Evolutionary conservation across 2,329 filamentous ascomycete genomes (phyloP), one percentile per base, ranked within the genome.

Genomic region (Alternaria sp.): DNA sequence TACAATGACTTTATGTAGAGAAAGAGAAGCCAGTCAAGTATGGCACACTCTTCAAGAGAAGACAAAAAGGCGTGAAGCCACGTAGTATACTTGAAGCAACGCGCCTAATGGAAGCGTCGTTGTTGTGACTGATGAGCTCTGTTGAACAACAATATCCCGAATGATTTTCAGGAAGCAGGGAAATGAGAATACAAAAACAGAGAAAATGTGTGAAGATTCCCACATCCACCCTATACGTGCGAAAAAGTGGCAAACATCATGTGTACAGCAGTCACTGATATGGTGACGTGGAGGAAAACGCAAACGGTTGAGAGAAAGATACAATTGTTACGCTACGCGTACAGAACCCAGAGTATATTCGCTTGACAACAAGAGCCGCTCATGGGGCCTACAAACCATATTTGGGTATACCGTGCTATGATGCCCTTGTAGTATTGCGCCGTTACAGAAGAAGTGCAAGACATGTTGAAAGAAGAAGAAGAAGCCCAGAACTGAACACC

Each of bases 331-430:
- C 57, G 44, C 52, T 51, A 55, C 28, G 44, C 32, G 43, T 46
- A 55, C 20, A 54, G 28, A 42, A 59, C 28, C 36, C 36, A 41
- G 36, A 41, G 22, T 53, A 16, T 53, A 51, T 54, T 26, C 44
- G n/a, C 28, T 51, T 38, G 22, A 51, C 22, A 57, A 36, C 32
- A 36, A 32, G 38, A 44, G 54, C 54, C 54, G 30, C 36, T 22
- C 24, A 41, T 24, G 38, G 30, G 32, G 12, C 28, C 38, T 41
- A 41, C 30, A 20, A 57, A 54, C 42, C 41, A 54, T 57, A 47
- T 48, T 51, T 58, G 63, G 63, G 62, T 63, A 63, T 64, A 64
- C 51, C 54, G 44, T 58, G 52, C 53, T 62, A 58, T 61, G 32
- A 41, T 42, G 32, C 38, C 57, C 53, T 48, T 61, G 38, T 63